Evolutionary conservation across 208 protist species (phyloP), one percentile per base, ranked within the genome.

Genomic region (Crithidia bombi): DNA sequence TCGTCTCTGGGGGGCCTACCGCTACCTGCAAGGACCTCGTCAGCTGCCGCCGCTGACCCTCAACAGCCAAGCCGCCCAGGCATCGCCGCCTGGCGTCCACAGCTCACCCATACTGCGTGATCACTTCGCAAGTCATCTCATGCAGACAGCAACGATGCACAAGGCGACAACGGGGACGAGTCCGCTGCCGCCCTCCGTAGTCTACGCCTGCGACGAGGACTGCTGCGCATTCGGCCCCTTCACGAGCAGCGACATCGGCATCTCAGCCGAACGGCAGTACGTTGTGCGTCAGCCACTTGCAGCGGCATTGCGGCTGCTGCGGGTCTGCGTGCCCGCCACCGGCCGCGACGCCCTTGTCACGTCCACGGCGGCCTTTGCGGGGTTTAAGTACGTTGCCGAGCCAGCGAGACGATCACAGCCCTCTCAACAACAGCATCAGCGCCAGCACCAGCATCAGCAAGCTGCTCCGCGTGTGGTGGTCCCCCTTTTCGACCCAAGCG

Each of bases 211-310:
- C n/a, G 81, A 73, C 44, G 85, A 85, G 17, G 88, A 93, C 67
- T 68, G 43, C 41, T 81, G 78, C 54, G 82, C 77, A 6, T 89
- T 92, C 57, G 89, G 89, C 3, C 89, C 89, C 30, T 77, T 95
- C 55, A 83, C 83, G 0, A 79, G 84, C 21, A 69, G 52, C 19
- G 58, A 78, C n/a, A 65, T 94, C 26, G 89, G 85, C 12, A 36
- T 94, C 23, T 82, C 72, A 10, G 51, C 59, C 5, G 41, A 49
- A 14, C 65, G 68, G 17, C 46, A 33, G 32, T 85, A 81, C 64
- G 78, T 82, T 21, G 68, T 92, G n/a, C 87, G 87, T 21, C 73
- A 81, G 23, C 75, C 82, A 17, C 62, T 92, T 17, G 70, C 79
- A 11, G 67, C 84, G 14, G 72, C 87, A 44, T 52, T 83, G 54